Conservation (phyloP, 2,329 filamentous ascomycete genomes). For the Penicillium sp. region DNA sequence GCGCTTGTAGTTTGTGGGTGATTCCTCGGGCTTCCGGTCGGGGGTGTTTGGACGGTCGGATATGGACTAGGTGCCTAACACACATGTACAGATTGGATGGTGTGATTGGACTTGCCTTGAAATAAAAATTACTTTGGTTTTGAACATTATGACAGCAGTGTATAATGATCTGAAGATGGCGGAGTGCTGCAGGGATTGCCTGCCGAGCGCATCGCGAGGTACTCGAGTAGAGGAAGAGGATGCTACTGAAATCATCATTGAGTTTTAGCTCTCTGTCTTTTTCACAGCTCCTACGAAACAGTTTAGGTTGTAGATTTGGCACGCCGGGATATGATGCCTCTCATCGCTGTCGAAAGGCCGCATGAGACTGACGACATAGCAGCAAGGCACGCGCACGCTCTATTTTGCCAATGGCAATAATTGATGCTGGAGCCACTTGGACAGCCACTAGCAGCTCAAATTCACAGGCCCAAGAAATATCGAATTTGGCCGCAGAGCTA, state of each 20-base stretch:
- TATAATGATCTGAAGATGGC: background rate
- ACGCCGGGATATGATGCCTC: background rate
- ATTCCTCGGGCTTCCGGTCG: background rate
- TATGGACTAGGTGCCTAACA: too few species aligned
- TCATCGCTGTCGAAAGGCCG: background rate
- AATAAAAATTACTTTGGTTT: background rate
- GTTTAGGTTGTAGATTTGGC: background rate
- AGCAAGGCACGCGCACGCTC: background rate
- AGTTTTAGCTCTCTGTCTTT: background rate
- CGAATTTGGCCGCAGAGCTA: background rate
- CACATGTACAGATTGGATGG: background rate
- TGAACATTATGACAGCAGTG: background rate
- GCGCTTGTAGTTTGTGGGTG: background rate
- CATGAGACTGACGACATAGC: background rate
- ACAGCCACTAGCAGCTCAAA: background rate
- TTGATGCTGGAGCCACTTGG: background rate
- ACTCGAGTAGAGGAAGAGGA: conserved; percentile 3
- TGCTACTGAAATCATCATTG: background rate
- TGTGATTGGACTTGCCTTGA: background rate
- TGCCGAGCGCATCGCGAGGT: conserved; percentile 5
- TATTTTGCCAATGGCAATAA: background rate
- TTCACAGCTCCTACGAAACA: background rate
- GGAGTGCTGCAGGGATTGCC: conserved; percentile 2
- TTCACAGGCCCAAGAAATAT: background rate
- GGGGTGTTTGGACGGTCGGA: background rate